phyloP scores from a whole-genome alignment of 1,139 yeast genomes.

The Hemisphaericaspora xylofermentans region DNA sequence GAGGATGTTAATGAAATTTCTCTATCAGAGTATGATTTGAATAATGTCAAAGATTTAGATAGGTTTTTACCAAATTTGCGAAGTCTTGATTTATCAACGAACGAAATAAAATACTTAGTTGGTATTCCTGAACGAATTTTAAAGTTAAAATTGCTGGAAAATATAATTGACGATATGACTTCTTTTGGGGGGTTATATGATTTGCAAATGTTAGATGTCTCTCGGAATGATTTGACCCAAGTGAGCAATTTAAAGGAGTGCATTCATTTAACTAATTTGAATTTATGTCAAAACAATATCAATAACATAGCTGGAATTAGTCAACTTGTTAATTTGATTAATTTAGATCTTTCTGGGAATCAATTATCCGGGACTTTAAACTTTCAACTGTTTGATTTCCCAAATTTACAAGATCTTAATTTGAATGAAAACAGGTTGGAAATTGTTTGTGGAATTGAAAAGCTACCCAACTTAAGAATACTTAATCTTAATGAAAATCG shows the following conservation, averaged over 20 bases:
- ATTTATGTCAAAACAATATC: constrained; percentile 33
- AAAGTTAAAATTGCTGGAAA: constrained; percentile 36
- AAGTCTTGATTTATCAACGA: constrained; percentile 39
- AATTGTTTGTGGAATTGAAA: constrained; percentile 34
- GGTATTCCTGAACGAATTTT: constrained; percentile 46
- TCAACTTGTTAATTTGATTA: constrained; percentile 38
- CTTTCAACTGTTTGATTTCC: constrained; percentile 33
- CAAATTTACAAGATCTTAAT: constrained; percentile 45
- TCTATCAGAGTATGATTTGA: constrained; percentile 32
- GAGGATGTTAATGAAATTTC: constrained; percentile 36
- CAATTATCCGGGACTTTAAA: constrained; percentile 37
- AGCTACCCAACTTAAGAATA: constrained; percentile 33
- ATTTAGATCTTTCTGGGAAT: constrained; percentile 45
- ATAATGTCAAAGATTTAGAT: constrained; percentile 44
- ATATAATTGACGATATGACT: constrained; percentile 41
- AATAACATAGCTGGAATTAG: constrained; percentile 38
- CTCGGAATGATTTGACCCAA: constrained; percentile 36
- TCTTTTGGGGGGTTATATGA: constrained; percentile 40
- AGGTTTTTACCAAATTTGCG: constrained; percentile 45
- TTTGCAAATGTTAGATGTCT: constrained; percentile 44
- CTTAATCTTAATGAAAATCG: constrained; percentile 47
- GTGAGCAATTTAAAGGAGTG: constrained; percentile 32
- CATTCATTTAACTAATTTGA: constrained; percentile 38
- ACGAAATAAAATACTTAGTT: constrained; percentile 43
- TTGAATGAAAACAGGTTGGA: constrained; percentile 43